Conservation (phyloP, 371 early-diverging fungal genomes). For the Rozella allomycis region DNA sequence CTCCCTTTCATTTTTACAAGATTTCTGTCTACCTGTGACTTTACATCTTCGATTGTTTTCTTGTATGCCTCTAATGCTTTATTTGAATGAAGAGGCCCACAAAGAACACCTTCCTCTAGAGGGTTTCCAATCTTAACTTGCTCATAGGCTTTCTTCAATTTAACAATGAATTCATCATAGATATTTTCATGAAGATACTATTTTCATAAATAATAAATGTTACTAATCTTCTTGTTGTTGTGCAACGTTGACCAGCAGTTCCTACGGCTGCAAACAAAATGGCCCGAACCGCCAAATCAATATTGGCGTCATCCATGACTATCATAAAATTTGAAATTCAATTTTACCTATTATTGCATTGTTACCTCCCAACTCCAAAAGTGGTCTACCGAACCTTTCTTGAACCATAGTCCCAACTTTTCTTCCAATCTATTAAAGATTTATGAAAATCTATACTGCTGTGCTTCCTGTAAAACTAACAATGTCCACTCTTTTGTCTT, state of each 20-base stretch:
- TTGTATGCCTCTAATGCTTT: conserved; percentile 52
- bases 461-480: conserved; percentile 81
- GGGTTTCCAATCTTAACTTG: conserved; percentile 84
- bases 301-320: conserved; percentile 76
- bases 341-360: conserved; percentile 43
- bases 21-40: too few species aligned
- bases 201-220: not conserved
- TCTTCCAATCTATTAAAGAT: conserved; percentile 45
- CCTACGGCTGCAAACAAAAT: conserved; percentile 89
- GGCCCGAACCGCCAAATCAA: conserved; percentile 69
- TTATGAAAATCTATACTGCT: too few species aligned
- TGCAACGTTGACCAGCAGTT: conserved; percentile 89
- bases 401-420: conserved; percentile 55
- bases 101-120: conserved; percentile 50
- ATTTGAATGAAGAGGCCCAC: conserved; percentile 82
- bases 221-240: conserved; percentile 78
- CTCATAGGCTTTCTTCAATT: conserved; percentile 55
- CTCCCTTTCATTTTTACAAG: too few species aligned
- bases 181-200: conserved; percentile 69
- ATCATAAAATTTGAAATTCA: conserved; percentile 1
- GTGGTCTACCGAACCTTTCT: conserved; percentile 59
- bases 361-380: conserved; percentile 88
- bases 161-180: conserved; percentile 57
- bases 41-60: conserved; percentile 46
- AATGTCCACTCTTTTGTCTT: conserved; percentile 47